These are phyloP conservation scores for Paratinospora sagittata DNA, from an alignment of 164 flowering plant genomes.

Conservation along the genomic window DNA sequence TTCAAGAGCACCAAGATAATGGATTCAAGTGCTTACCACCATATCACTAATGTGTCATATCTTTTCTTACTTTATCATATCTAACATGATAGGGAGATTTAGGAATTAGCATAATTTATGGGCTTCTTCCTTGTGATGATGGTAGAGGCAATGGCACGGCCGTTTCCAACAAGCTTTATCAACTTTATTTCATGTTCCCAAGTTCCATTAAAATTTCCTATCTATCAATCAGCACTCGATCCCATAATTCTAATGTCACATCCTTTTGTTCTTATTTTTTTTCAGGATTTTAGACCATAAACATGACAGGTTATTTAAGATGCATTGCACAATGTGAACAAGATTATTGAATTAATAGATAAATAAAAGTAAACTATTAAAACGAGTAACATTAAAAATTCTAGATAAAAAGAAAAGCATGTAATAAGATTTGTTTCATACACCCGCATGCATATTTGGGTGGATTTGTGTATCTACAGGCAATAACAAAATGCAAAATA, in stretches of 20 bases:
- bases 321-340: not conserved
- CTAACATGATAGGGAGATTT: too few species aligned
- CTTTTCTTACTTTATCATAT: too few species aligned
- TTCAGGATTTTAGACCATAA: not conserved
- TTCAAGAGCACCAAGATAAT: not conserved
- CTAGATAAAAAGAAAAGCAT: not conserved
- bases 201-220: not conserved
- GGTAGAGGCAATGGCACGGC: not conserved
- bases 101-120: too few species aligned
- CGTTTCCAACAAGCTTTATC: too few species aligned
- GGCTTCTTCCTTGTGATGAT: too few species aligned
- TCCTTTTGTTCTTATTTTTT: not conserved
- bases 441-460: not conserved
- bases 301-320: not conserved
- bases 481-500: not conserved
- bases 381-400: not conserved
- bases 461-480: not conserved
- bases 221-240: not conserved
- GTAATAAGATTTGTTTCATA: not conserved
- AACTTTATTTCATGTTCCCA: not conserved
- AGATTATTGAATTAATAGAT: not conserved
- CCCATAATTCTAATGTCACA: not conserved
- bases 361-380: too few species aligned
- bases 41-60: too few species aligned
- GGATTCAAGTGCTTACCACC: too few species aligned